A percentile compares a stretch with the other conserved stretches of the same genome.
phyloP scores from a whole-genome alignment of 345 rosid genomes.

The Salix suchowensis region DNA sequence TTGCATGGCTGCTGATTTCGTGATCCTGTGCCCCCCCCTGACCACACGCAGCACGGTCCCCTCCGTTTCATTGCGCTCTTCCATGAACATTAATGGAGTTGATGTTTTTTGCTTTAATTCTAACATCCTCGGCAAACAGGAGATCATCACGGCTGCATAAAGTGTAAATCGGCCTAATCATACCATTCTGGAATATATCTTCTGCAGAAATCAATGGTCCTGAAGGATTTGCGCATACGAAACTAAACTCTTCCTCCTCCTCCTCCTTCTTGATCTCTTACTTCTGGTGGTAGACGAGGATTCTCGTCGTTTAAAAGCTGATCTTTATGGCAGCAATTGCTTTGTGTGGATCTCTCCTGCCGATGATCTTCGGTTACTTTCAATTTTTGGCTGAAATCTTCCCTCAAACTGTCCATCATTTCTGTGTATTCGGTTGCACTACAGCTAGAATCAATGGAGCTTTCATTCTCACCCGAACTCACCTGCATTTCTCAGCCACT shows the following conservation, averaged over 20 bases:
- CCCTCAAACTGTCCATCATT: no score
- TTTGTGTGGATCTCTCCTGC: no score
- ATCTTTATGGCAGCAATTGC: no score
- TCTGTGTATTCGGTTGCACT: no score
- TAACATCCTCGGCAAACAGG: background rate
- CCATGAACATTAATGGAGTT: background rate
- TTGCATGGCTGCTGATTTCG: constrained; percentile 20
- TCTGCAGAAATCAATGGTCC: constrained; percentile 43
- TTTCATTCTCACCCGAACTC: background rate
- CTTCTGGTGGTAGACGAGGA: background rate
- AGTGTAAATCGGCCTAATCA: constrained; percentile 46
- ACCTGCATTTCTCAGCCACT: constrained; percentile 3
- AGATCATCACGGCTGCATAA: constrained; percentile 33
- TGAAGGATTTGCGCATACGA: constrained; percentile 27
- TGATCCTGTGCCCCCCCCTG: constrained; percentile 19
- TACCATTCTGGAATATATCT: constrained; percentile 39
- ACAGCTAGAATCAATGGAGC: no score
- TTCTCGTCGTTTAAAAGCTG: background rate
- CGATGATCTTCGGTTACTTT: no score
- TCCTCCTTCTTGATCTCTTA: constrained; percentile 3
- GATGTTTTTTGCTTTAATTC: no score
- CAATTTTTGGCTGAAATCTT: no score
- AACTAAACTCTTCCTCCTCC: constrained; percentile 39
- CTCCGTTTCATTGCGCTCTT: constrained; percentile 19
- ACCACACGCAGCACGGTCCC: constrained; percentile 47